Conservation (phyloP, 2,329 filamentous ascomycete genomes). For the Eutypa lata region DNA sequence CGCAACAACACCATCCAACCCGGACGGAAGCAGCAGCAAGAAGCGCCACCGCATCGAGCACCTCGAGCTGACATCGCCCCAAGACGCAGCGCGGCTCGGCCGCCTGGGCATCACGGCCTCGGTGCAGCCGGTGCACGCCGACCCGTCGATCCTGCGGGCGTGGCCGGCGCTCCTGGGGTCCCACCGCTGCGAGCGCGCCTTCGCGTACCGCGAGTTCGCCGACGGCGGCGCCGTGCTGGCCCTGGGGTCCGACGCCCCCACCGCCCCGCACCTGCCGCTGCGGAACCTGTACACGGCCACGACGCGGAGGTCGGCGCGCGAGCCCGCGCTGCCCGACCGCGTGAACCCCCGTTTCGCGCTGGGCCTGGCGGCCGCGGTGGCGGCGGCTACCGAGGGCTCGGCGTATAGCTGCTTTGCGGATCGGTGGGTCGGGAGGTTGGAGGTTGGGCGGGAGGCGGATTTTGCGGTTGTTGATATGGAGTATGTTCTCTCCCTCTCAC, state of each 20-base stretch:
- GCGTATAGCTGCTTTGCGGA: slow-evolving; percentile 45
- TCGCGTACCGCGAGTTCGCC: slow-evolving; percentile 61
- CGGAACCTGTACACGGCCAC: slow-evolving; percentile 45
- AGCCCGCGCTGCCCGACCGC: slow-evolving; percentile 31
- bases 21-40: slow-evolving; percentile 11
- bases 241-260: slow-evolving; percentile 44
- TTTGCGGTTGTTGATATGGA: slow-evolving; percentile 44
- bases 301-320: slow-evolving; percentile 39
- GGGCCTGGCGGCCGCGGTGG: slow-evolving; percentile 36
- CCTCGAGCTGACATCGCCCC: slow-evolving; percentile 54
- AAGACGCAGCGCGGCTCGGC: slow-evolving; percentile 56
- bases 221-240: slow-evolving; percentile 41
- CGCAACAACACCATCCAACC: slow-evolving; percentile 31
- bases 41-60: slow-evolving; percentile 64
- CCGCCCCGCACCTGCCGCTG: slow-evolving; percentile 40
- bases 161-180: slow-evolving; percentile 58
- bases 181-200: slow-evolving; percentile 54
- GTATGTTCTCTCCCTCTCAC: not conserved
- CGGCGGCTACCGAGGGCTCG: slow-evolving; percentile 38
- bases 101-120: slow-evolving; percentile 58
- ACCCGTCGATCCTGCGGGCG: slow-evolving; percentile 58
- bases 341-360: slow-evolving; percentile 41
- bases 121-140: slow-evolving; percentile 56
- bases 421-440: slow-evolving; percentile 38
- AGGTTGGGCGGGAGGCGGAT: slow-evolving; percentile 42